phyloP scores from a whole-genome alignment of 345 rosid genomes.

The Acer yangbiense region DNA sequence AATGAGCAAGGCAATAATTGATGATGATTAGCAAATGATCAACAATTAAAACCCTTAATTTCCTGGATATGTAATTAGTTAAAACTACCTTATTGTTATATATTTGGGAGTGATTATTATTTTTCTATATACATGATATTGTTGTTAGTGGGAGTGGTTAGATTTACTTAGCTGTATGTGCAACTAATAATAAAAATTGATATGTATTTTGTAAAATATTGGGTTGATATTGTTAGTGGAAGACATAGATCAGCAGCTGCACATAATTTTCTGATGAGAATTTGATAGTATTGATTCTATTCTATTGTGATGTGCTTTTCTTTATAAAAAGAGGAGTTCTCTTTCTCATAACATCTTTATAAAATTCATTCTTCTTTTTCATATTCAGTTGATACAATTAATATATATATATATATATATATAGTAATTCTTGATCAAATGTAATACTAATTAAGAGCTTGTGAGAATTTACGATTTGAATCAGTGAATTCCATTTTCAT shows the following conservation, averaged over 20 bases:
- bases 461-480: not conserved
- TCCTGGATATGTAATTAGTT: not conserved
- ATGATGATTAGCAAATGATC: not conserved
- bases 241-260: slow-evolving; percentile 2
- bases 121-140: not conserved
- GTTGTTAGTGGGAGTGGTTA: slow-evolving; percentile 11
- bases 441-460: not conserved
- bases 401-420: not conserved
- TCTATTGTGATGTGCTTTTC: not conserved
- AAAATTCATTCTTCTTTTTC: not conserved
- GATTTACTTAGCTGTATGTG: not conserved
- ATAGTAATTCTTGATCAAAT: not conserved
- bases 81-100: no score
- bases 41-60: not conserved
- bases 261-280: not conserved
- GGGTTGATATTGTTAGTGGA: slow-evolving; percentile 14
- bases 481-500: not conserved
- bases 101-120: not conserved
- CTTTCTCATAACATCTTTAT: slow-evolving; percentile 11
- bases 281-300: slow-evolving; percentile 13
- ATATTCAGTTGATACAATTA: not conserved
- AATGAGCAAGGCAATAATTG: not conserved
- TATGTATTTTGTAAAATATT: not conserved
- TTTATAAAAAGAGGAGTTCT: not conserved
- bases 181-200: not conserved